Evolutionary conservation across 441 rosid genomes (phyloP).

Genomic region (Geranium incanum): DNA sequence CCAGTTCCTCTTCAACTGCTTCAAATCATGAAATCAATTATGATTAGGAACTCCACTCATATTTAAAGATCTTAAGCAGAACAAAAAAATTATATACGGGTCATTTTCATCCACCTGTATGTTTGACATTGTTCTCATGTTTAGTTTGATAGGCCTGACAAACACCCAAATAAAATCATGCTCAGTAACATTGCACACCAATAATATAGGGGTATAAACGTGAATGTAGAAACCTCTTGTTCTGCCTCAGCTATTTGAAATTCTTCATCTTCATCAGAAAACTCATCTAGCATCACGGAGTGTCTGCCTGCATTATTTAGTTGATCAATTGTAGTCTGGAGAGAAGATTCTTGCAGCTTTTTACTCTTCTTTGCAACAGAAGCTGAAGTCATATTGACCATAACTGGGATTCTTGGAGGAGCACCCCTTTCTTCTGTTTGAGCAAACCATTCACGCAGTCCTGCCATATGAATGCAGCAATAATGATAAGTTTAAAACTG

Average conservation of each 20-base stretch:
- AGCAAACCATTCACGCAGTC: constrained; percentile 92
- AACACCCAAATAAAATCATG: constrained; percentile 5
- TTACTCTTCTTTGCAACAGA: constrained; percentile 44
- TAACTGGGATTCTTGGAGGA: constrained; percentile 88
- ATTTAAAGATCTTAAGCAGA: constrained; percentile 12
- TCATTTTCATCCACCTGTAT: constrained; percentile 43
- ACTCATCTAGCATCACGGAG: constrained; percentile 77
- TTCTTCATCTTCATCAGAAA: constrained; percentile 94
- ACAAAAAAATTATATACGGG: constrained; percentile 4
- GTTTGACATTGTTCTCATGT: constrained; percentile 49
- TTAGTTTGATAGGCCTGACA: constrained; percentile 48
- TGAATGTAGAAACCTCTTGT: constrained; percentile 53
- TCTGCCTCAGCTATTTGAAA: constrained; percentile 80
- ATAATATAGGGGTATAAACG: constrained; percentile 15
- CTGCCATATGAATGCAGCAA: constrained; percentile 32
- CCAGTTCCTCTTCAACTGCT: constrained; percentile 65
- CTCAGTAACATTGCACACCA: constrained; percentile 6
- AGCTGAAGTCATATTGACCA: constrained; percentile 93
- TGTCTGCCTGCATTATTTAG: constrained; percentile 53
- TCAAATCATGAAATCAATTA: constrained; percentile 23
- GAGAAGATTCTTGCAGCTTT: constrained; percentile 43
- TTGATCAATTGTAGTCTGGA: constrained; percentile 55
- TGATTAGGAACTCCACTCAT: constrained; percentile 13
- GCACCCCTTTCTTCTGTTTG: constrained; percentile 95
- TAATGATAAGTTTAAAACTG: constrained; percentile 14